Evolutionary conservation across 192 early-diverging fungal species (phyloP).

Genomic region (Gorgonomyces haynaldii): DNA sequence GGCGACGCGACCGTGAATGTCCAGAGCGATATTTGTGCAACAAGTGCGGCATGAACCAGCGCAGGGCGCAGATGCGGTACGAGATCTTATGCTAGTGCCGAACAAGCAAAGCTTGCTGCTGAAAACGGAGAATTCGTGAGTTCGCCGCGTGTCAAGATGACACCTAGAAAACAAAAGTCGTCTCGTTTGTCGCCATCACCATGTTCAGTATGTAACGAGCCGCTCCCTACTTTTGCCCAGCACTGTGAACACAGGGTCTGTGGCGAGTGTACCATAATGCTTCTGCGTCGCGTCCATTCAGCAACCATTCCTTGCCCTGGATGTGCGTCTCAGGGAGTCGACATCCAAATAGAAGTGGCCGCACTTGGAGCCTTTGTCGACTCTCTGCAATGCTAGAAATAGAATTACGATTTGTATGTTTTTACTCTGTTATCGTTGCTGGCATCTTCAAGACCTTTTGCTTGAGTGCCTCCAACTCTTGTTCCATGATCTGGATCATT

Average conservation of each 20-base stretch:
- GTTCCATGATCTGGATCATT: no score
- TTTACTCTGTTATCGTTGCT: no score
- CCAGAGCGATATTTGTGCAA: constrained; percentile 2
- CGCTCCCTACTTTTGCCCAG: neutral
- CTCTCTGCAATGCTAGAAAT: neutral
- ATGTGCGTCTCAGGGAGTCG: neutral
- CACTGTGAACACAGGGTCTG: neutral
- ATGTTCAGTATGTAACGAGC: neutral
- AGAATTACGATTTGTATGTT: no score
- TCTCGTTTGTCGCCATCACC: no score
- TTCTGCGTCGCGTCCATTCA: neutral
- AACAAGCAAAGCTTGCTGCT: neutral
- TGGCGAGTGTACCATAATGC: neutral
- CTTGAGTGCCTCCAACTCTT: no score
- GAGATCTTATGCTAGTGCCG: neutral
- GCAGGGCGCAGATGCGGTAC: constrained; percentile 1
- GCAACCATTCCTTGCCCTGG: neutral
- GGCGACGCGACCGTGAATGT: neutral
- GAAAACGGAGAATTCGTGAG: neutral
- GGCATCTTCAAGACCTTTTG: no score
- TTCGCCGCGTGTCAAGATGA: neutral
- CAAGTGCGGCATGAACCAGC: constrained; percentile 8
- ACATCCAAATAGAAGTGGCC: neutral
- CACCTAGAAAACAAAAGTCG: neutral
- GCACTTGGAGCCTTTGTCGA: neutral